Evolutionary conservation across 768 basidiomycete species (phyloP), one percentile per base, ranked within the genome.

Genomic region (Boletus edulis): DNA sequence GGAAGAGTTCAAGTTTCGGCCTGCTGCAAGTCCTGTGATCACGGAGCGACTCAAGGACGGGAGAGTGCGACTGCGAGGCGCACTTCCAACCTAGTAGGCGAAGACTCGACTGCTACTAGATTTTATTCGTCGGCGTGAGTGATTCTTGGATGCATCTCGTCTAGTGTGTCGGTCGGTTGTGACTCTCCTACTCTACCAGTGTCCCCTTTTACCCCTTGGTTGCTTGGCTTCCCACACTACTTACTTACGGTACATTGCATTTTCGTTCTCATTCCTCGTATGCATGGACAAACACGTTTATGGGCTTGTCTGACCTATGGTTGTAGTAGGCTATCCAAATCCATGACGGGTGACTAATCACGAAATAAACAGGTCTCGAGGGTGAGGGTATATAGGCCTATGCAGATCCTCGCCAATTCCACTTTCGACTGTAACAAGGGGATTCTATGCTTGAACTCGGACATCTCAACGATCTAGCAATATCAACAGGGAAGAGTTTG

Each of bases 21-120:
- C 92, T 0, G 91, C 92, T 12, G 90, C 91, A 7, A 91, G 88
- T 56, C 91, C 92, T 12, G 75, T 94, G 41, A 79, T 94, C 60
- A 92, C 88, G 0, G 89, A 93, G 65, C 78, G 74, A 18, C 72
- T 94, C 57, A 81, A 82, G 58, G 89, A 90, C 58, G 91, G 91
- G 0, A 77, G 82, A 5, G 70, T 82, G 9, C 77, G 84, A 10
- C 62, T 94, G 38, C 74, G 90, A n/a, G 92, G 92, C 1, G 91
- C 87, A 1, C 70, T 70, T 12, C 80, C 84, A 22, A 42, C 56
- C 4, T 49, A 56, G 15, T 51, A 35, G 34, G 12, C 6, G 34
- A 34, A 35, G 29, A 2, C 34, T 35, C 34, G 14, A 35, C 34
- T 29, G 9, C 29, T 29, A 29, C 8, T 29, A 29, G 29, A 29